A percentile compares a stretch with the other conserved stretches of the same genome.
phyloP scores from a whole-genome alignment of 495 filamentous ascomycete genomes.

The Penicillium dipodomyicola region DNA sequence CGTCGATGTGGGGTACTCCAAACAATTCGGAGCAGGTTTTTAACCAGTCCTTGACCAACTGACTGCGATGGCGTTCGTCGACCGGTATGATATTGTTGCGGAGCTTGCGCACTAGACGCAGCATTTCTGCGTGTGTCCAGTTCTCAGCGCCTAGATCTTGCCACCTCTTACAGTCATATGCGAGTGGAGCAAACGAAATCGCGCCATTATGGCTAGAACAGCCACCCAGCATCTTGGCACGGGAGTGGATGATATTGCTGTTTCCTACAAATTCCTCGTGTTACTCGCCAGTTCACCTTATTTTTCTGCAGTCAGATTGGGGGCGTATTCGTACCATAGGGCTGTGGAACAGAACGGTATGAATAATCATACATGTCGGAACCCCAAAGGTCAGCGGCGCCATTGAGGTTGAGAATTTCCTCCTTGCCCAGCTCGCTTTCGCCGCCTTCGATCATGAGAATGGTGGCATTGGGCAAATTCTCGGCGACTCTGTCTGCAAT shows the following conservation, averaged over 20 bases:
- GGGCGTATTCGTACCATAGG: too few species aligned
- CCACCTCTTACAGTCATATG: constrained; percentile 75
- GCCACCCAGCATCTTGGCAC: constrained; percentile 79
- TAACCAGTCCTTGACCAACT: constrained; percentile 81
- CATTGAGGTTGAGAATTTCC: too few species aligned
- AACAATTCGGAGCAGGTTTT: constrained; percentile 66
- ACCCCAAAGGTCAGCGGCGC: too few species aligned
- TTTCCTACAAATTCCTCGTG: constrained; percentile 51
- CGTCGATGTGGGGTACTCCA: constrained; percentile 50
- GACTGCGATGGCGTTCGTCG: constrained; percentile 71
- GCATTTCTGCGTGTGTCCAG: constrained; percentile 60
- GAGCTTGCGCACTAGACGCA: constrained; percentile 60
- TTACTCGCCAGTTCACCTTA: too few species aligned
- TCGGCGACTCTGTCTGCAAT: constrained; percentile 68
- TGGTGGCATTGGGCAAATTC: constrained; percentile 63
- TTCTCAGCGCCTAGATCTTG: constrained; percentile 65
- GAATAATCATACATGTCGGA: constrained; percentile 27
- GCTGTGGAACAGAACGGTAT: too few species aligned
- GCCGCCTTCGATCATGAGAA: constrained; percentile 65
- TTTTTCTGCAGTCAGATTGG: too few species aligned
- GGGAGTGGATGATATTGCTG: constrained; percentile 77
- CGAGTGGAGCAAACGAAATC: constrained; percentile 79
- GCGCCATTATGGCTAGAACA: constrained; percentile 86
- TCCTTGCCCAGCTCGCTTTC: too few species aligned
- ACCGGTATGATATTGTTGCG: constrained; percentile 79